A percentile compares a stretch with the other conserved stretches of the same genome.
Conservation (phyloP, 495 filamentous ascomycete species). For the Terfezia boudieri region DNA sequence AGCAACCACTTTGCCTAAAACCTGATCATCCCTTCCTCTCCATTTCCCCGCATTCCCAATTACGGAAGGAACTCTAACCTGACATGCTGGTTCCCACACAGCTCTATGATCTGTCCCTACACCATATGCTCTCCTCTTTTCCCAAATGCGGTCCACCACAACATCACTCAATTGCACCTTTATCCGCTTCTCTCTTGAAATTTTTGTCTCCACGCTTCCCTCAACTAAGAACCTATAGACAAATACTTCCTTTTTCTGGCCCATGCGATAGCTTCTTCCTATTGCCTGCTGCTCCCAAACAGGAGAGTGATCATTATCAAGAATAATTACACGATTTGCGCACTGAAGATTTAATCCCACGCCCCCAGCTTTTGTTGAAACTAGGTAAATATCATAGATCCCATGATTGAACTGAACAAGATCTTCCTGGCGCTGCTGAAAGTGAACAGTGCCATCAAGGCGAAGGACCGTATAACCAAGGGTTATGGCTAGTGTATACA, state of each 20-base stretch:
- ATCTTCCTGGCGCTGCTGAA: constrained; percentile 57
- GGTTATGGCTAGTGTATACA: background rate
- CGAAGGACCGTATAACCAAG: constrained; percentile 25
- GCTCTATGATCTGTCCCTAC: background rate
- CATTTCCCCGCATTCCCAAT: background rate
- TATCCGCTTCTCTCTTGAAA: background rate
- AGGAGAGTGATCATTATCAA: constrained; percentile 68
- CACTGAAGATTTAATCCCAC: constrained; percentile 62
- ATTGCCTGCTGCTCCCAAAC: constrained; percentile 70
- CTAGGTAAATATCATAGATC: constrained; percentile 34
- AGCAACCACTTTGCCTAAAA: background rate
- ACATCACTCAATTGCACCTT: background rate
- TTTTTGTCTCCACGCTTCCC: constrained; percentile 44
- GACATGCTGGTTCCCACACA: background rate
- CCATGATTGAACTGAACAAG: constrained; percentile 68
- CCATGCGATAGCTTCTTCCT: constrained; percentile 67
- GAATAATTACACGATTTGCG: constrained; percentile 58
- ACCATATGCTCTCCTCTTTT: background rate
- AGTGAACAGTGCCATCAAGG: constrained; percentile 80
- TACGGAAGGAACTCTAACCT: background rate
- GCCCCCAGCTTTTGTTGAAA: constrained; percentile 66
- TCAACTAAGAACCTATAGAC: constrained; percentile 64
- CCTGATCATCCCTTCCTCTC: background rate
- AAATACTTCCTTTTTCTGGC: constrained; percentile 60
- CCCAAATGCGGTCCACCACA: background rate